Base-by-base conservation (phyloP, 73 alveolate genomes). In the Paraurostyla sp. region DNA sequence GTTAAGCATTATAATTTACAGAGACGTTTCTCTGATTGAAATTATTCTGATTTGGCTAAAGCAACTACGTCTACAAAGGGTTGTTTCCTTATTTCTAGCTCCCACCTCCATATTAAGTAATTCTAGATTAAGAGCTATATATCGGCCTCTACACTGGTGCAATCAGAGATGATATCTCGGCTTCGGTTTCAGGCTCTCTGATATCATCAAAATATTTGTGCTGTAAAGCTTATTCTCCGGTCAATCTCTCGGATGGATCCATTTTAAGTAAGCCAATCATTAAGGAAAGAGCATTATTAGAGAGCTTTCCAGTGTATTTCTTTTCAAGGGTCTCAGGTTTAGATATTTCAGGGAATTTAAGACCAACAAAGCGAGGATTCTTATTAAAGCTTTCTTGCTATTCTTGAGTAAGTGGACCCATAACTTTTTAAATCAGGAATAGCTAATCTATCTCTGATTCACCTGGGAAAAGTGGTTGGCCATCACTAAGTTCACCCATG, bases 401-500 rank as follows among this genome's bases (percentile, higher is more conserved):
- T 54, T 78, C 52, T 38, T 23, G 20, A 20, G 80, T 78, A 18
- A 78, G 48, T n/a, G 82, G 48, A 41, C 59, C 7, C 29, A 41
- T 30, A 11, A 78, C 3, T 20, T 38, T 52, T 33, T 63, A 76
- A 45, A 94, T 85, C 82, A 80, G 83, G 46, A 59, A 87, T 56
- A 94, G 80, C 50, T 87, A 92, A 63, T 94, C 95, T 32, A 85
- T 50, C 41, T 94, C 98, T 73, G 91, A 76, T 51, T 94, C 96
- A 0, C 98, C 98, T 0, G 96, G 96, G 54, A 94, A 94, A 63
- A 94, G 76, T 22, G 98, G 98, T 46, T 76, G 54, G n/a, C 93
- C 94, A 87, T 71, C 93, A 25, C 76, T 71, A 20, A 92, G 71
- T 65, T 94, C 98, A 16, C 95, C 98, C 83, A 85, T 60, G 20